A percentile compares a stretch with the other conserved stretches of the same genome.
Evolutionary conservation across 768 basidiomycete species (phyloP).

Genomic region (Leccinum ochraceum): DNA sequence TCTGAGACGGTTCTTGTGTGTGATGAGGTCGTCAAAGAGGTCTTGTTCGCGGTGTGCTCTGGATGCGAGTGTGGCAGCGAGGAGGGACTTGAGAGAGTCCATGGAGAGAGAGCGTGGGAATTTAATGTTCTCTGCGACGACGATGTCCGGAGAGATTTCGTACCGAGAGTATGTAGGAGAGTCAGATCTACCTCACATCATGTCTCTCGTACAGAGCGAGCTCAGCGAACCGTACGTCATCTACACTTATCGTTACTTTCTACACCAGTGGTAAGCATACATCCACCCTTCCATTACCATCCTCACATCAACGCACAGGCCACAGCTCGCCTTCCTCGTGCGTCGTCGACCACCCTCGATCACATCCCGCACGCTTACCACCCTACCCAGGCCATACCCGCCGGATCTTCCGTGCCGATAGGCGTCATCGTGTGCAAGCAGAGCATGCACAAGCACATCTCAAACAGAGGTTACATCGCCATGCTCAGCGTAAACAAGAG

Average conservation of each 20-base stretch:
- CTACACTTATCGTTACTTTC: slow-evolving; percentile 96
- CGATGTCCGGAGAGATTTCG: slow-evolving; percentile 39
- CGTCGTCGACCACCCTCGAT: slow-evolving; percentile 8
- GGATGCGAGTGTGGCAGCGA: slow-evolving; percentile 48
- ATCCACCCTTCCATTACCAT: no score
- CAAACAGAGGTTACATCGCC: slow-evolving; percentile 94
- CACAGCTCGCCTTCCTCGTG: slow-evolving; percentile 84
- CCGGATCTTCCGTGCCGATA: slow-evolving; percentile 54
- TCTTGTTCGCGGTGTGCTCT: slow-evolving; percentile 64
- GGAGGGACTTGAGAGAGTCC: slow-evolving; percentile 59
- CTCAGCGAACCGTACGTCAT: slow-evolving; percentile 95
- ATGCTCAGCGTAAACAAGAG: slow-evolving; percentile 90
- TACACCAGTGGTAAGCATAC: slow-evolving; percentile 79
- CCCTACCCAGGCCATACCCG: slow-evolving; percentile 27
- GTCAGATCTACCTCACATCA: slow-evolving; percentile 77
- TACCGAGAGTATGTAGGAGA: slow-evolving; percentile 80
- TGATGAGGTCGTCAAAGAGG: slow-evolving; percentile 72
- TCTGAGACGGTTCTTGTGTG: slow-evolving; percentile 62
- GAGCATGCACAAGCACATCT: slow-evolving; percentile 72
- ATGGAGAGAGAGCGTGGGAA: slow-evolving; percentile 33
- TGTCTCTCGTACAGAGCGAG: slow-evolving; percentile 86
- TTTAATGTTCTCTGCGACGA: background rate
- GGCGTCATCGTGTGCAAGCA: slow-evolving; percentile 98
- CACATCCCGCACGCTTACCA: fast-evolving
- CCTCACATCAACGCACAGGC: slow-evolving; percentile 43